These are phyloP conservation scores for Penicillium flavigenum DNA, from an alignment of 495 filamentous ascomycete species.

Conservation along the genomic window DNA sequence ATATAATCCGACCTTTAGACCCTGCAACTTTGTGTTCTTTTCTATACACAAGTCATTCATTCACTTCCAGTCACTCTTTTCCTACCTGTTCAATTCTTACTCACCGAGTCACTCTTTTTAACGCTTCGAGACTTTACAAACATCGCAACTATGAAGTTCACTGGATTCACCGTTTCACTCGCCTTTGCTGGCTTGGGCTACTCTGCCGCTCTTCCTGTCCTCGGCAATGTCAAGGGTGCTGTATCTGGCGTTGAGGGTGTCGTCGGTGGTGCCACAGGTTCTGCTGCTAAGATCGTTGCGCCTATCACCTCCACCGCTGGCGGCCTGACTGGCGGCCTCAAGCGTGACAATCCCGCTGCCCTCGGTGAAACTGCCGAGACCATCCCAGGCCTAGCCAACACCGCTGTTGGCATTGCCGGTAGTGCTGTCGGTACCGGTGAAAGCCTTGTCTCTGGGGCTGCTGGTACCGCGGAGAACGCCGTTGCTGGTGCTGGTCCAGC, in stretches of 20 bases:
- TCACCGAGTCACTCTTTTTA: conserved; percentile 29
- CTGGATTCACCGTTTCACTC: conserved; percentile 37
- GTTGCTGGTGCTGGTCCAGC: conserved; percentile 1
- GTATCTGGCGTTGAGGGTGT: conserved; percentile 9
- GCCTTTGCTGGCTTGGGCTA: conserved; percentile 22
- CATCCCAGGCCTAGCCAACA: conserved; percentile 18
- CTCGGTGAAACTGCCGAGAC: conserved; percentile 4
- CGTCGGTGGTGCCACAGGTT: conserved; percentile 9
- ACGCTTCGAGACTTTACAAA: conserved; percentile 11
- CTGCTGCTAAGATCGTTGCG: conserved; percentile 1
- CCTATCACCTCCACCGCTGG: not conserved
- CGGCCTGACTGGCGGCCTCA: conserved; percentile 1
- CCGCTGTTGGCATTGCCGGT: conserved; percentile 17
- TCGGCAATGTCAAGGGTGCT: conserved; percentile 4
- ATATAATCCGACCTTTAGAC: conserved; percentile 24
- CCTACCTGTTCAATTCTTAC: conserved; percentile 9
- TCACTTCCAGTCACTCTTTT: conserved; percentile 30
- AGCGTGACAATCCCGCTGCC: conserved; percentile 6
- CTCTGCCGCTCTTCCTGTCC: conserved; percentile 20
- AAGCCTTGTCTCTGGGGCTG: conserved; percentile 16
- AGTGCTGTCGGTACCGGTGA: conserved; percentile 25
- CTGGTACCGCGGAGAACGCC: conserved; percentile 16
- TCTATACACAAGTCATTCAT: conserved; percentile 23
- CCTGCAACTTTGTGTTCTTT: conserved; percentile 3
- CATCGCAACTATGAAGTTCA: conserved; percentile 42